Evolutionary conservation across 2,329 filamentous ascomycete genomes (phyloP).

Genomic region (Colletotrichum phormii): DNA sequence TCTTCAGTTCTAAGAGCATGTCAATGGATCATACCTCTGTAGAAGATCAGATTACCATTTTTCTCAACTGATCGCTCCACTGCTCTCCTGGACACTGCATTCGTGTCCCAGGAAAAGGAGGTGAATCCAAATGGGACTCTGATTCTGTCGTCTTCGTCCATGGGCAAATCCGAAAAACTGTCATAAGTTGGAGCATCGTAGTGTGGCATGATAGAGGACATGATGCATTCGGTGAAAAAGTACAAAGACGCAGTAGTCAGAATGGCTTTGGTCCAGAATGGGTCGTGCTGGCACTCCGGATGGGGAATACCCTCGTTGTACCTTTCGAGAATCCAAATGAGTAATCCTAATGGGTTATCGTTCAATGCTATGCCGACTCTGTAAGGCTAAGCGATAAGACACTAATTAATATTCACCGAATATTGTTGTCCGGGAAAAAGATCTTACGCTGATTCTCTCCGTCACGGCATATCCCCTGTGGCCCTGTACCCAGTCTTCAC

Average conservation of each 20-base stretch:
- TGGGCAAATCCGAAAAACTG: conserved; percentile 32
- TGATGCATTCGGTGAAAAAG: conserved; percentile 41
- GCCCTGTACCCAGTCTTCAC: conserved; percentile 47
- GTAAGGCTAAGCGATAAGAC: conserved; percentile 44
- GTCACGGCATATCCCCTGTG: conserved; percentile 55
- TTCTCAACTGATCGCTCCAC: conserved; percentile 32
- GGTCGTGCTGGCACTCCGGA: conserved; percentile 36
- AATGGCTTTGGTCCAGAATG: conserved; percentile 31
- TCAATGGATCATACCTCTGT: conserved; percentile 22
- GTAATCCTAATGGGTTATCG: conserved; percentile 55
- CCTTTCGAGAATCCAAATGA: conserved; percentile 58
- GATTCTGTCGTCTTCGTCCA: conserved; percentile 36
- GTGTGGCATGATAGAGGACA: conserved; percentile 38
- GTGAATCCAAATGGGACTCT: conserved; percentile 37
- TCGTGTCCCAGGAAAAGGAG: conserved; percentile 35
- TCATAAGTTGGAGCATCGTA: conserved; percentile 36
- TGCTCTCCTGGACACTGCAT: conserved; percentile 29
- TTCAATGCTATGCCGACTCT: conserved; percentile 55
- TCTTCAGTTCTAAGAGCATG: background rate
- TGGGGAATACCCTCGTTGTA: conserved; percentile 36
- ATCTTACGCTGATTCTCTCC: conserved; percentile 49
- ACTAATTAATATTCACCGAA: background rate
- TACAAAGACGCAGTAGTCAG: conserved; percentile 40
- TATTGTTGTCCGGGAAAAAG: no score
- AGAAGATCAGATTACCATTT: conserved; percentile 35